A percentile compares a stretch with the other conserved stretches of the same genome.
Evolutionary conservation across 257 asterid species (phyloP).

Genomic region (Solanum habrochaites): DNA sequence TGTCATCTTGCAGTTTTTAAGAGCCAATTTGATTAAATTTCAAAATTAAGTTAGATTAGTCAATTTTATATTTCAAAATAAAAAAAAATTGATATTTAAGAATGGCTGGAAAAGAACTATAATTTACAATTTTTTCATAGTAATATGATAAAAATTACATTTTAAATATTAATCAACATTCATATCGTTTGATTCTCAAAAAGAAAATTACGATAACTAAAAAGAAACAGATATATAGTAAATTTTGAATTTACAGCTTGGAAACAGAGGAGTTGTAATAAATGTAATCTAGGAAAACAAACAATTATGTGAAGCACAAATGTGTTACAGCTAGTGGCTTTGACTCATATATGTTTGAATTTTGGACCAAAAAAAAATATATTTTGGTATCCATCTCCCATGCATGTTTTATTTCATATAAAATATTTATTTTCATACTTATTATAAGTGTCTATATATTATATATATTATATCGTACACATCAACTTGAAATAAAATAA

Average conservation of each 20-base stretch:
- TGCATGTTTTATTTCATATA: background rate
- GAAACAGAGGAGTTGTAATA: background rate
- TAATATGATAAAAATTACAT: no score
- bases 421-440: background rate
- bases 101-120: fast-evolving
- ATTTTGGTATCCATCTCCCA: background rate
- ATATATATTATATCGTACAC: background rate
- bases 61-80: no score
- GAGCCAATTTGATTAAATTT: background rate
- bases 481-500: background rate
- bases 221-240: no score
- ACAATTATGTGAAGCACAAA: background rate
- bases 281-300: background rate
- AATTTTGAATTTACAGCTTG: background rate
- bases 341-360: background rate
- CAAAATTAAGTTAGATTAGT: background rate
- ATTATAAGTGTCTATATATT: background rate
- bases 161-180: no score
- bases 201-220: no score
- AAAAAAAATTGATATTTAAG: no score
- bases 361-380: background rate
- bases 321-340: background rate
- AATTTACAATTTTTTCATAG: no score
- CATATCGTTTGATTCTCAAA: fast-evolving
- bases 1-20: background rate